Base-by-base conservation (phyloP, 768 basidiomycete genomes). In the Leucocoprinus leucothites region DNA sequence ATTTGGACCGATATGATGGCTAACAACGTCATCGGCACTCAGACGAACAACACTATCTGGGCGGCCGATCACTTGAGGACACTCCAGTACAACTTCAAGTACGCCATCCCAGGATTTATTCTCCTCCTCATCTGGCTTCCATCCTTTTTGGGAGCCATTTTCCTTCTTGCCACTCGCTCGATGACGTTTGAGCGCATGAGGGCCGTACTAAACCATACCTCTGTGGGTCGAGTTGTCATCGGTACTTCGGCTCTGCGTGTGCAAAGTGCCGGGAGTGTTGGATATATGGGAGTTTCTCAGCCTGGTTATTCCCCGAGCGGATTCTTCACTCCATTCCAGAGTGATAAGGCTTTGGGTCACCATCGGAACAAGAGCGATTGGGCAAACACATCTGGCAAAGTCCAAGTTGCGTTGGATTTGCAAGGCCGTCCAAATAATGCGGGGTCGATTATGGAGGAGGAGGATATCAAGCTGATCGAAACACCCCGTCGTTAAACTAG, bases 1-100 rank as follows among this genome's bases (percentile, higher is more conserved):
- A 18, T 48, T 25, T 54, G 45, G 45, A 54, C 53, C 26, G 53
- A 54, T 31, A 31, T 54, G 4, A 47, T 54, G 45, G 36, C 53
- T 14, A 54, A 54, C 8, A 48, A 48, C 21, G 4, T 54, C 26
- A 48, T 48, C 25, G 46, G 53, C 16, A 47, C 45, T 13, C 44
- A 38, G n/a, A 28, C 18, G 7, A 41, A 54, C 24, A 11, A 19
- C 16, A 38, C 53, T 16, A 1, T 54, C 13, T 40, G 21, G 22
- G 53, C 28, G n/a, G 45, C 53, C 1, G 45, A 22, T 9, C 25
- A 41, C 34, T 26, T 41, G 16, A 54, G 28, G 38, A 40, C 53
- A 1, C 46, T 54, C 26, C 16, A 25, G 9, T 54, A 54, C 25
- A 25, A 54, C 18, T 48, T 54, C 35, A 40, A 26, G 18, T 54